Evolutionary conservation across 768 basidiomycete species (phyloP), one percentile per base, ranked within the genome.

Genomic region (Termitomyces sp.): DNA sequence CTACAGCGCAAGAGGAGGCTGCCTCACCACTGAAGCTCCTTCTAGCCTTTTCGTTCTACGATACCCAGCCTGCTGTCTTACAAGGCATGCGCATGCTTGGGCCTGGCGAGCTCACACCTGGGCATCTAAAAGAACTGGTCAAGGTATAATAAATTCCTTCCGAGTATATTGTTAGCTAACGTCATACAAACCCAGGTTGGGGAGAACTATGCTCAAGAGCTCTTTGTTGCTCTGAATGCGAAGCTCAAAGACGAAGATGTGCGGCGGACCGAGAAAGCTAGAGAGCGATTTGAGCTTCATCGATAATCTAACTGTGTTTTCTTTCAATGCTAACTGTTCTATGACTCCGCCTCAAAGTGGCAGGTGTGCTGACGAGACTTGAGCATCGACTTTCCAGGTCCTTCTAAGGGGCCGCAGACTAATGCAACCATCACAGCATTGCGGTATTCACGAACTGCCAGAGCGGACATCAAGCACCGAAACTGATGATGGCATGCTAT

Each of bases 41-140:
- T 19, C 64, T 87, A 0, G 75, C 85, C 54, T 88, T 83, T 65
- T 84, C 89, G 0, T 90, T 89, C 56, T 71, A 76, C 0, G 64
- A 76, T 0, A 55, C 25, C 7, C 50, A 68, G 8, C 56, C 70
- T 28, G 67, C 82, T 1, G 68, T 65, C 17, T 62, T 93, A 3
- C 88, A 89, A 60, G 82, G 80, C 0, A 83, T 88, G 67, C 80
- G 84, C 7, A 68, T 86, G 41, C 63, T 88, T 5, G 91, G 91
- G 0, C 67, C 79, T 2, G 85, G 84, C 3, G 84, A 89, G 53
- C 66, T 88, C 28, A 73, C 76, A 6, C 63, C 78, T 6, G 48
- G 66, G 3, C 75, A 81, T 47, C 60, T 91, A 14, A 76, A 75
- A 56, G 71, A 71, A 0, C 73, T 89, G 2, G 61, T 90, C 37